These are phyloP conservation scores for Rhynchosporium graminicola DNA, from an alignment of 2,329 filamentous ascomycete genomes.

Conservation along the genomic window DNA sequence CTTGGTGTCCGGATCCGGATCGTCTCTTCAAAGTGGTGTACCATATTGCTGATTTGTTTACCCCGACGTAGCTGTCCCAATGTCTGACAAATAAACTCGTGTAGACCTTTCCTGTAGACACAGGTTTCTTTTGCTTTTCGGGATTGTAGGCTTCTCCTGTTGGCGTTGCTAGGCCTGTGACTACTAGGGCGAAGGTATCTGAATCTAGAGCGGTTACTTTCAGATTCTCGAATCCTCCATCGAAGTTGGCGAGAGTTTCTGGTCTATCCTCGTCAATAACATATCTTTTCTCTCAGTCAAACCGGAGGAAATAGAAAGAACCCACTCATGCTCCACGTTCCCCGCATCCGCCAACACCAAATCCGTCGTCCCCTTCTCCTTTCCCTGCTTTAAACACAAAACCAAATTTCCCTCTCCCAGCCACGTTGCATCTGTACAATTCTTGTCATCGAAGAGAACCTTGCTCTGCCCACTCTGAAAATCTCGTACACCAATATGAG, in stretches of 20 bases:
- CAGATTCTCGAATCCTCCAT: constrained; percentile 58
- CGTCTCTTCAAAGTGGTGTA: constrained; percentile 60
- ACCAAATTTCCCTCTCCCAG: constrained; percentile 46
- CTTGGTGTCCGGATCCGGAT: constrained; percentile 32
- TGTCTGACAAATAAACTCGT: constrained; percentile 76
- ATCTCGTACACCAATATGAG: constrained; percentile 71
- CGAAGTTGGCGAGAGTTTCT: constrained; percentile 50
- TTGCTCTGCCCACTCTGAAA: constrained; percentile 65
- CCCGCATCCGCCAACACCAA: constrained; percentile 36
- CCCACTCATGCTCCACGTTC: constrained; percentile 31
- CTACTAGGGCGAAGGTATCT: constrained; percentile 54
- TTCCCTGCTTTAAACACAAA: constrained; percentile 49
- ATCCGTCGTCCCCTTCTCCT: constrained; percentile 48
- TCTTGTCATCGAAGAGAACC: constrained; percentile 63
- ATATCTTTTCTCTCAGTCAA: not conserved
- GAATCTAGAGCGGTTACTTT: constrained; percentile 56
- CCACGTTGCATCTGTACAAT: constrained; percentile 75
- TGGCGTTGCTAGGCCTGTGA: constrained; percentile 65
- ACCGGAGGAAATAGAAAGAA: constrained; percentile 5
- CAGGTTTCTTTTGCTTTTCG: constrained; percentile 57
- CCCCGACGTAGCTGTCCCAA: constrained; percentile 76
- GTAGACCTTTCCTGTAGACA: constrained; percentile 70
- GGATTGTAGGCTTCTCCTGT: constrained; percentile 70
- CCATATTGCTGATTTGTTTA: constrained; percentile 72
- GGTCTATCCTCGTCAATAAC: constrained; percentile 39